Conservation (phyloP, 2,329 filamentous ascomycete genomes). For the Penicillium sp. region DNA sequence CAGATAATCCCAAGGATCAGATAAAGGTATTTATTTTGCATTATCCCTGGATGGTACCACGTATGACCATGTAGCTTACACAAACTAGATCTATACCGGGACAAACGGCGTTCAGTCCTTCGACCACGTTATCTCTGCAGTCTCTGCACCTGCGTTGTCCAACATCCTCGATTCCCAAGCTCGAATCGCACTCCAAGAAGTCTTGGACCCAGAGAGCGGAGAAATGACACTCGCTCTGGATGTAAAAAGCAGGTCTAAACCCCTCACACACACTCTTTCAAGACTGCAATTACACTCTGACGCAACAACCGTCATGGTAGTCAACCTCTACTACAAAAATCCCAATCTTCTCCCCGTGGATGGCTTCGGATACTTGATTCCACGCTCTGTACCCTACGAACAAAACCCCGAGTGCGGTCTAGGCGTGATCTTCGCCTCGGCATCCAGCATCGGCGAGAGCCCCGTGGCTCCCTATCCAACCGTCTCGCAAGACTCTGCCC, state of each 20-base stretch:
- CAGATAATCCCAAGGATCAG: slow-evolving; percentile 21
- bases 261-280: slow-evolving; percentile 30
- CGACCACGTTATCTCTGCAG: slow-evolving; percentile 44
- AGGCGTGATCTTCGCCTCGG: slow-evolving; percentile 90
- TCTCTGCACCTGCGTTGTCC: slow-evolving; percentile 37
- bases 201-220: not conserved
- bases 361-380: slow-evolving; percentile 93
- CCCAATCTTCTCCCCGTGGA: slow-evolving; percentile 67
- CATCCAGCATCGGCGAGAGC: slow-evolving; percentile 61
- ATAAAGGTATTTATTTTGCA: slow-evolving; percentile 32
- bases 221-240: not conserved
- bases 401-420: slow-evolving; percentile 83
- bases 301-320: slow-evolving; percentile 84
- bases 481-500: slow-evolving; percentile 52
- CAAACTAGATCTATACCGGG: slow-evolving; percentile 27
- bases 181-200: not conserved
- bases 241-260: not conserved
- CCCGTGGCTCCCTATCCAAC: slow-evolving; percentile 1
- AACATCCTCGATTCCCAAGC: slow-evolving; percentile 28
- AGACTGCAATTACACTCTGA: slow-evolving; percentile 53
- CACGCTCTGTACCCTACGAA: slow-evolving; percentile 70
- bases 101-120: slow-evolving; percentile 22
- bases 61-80: slow-evolving; percentile 13
- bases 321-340: slow-evolving; percentile 83
- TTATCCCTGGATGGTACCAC: not conserved